Conservation (phyloP, 257 asterid species). For the Cynanchum wilfordii region DNA sequence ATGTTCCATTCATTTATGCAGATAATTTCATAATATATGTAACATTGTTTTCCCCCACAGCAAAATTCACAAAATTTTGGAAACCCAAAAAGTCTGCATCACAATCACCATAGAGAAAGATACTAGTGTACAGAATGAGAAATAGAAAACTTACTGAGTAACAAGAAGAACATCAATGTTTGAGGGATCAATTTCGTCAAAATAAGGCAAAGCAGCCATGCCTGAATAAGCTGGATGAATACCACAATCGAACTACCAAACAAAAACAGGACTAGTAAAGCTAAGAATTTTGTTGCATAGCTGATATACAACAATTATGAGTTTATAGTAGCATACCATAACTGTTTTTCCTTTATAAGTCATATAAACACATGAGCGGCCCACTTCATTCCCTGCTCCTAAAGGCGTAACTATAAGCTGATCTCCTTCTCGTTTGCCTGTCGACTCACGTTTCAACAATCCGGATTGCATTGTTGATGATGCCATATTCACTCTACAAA, state of each 20-base stretch:
- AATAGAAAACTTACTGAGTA: conserved; percentile 59
- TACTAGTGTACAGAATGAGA: not conserved
- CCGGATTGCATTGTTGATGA: conserved; percentile 54
- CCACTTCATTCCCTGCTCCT: conserved; percentile 97
- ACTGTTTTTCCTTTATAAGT: conserved; percentile 83
- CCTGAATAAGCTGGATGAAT: conserved; percentile 96
- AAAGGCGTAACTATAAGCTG: conserved; percentile 81
- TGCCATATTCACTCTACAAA: conserved; percentile 35
- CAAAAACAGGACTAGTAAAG: not conserved
- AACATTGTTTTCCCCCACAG: not conserved
- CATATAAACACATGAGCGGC: conserved; percentile 92
- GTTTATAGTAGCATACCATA: conserved; percentile 39
- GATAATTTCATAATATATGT: not conserved
- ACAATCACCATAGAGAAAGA: conserved; percentile 8
- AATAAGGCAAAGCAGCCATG: conserved; percentile 96
- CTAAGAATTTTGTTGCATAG: not conserved
- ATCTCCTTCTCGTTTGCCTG: conserved; percentile 66
- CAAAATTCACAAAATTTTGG: not conserved
- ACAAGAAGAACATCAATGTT: conserved; percentile 79
- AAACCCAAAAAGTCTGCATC: not conserved
- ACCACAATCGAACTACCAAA: conserved; percentile 87
- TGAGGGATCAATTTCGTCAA: conserved; percentile 92
- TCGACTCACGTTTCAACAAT: conserved; percentile 42
- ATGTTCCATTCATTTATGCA: not conserved
- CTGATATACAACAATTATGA: not conserved